A percentile compares a stretch with the other conserved stretches of the same genome.
Conservation (phyloP, 2,329 filamentous ascomycete genomes). For the Mycosphaerella sp. region DNA sequence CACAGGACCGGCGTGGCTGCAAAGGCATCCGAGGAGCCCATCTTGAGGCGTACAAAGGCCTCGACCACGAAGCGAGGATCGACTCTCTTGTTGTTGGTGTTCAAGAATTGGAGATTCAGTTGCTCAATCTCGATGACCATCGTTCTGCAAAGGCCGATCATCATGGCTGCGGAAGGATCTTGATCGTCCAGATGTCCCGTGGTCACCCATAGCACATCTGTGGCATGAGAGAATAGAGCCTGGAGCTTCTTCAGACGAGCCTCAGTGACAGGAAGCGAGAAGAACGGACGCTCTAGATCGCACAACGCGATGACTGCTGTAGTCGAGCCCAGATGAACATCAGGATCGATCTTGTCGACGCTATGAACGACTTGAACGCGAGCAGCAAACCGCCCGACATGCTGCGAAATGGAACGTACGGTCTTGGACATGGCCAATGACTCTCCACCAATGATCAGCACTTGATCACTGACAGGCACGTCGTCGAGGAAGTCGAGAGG, state of each 20-base stretch:
- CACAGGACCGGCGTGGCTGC: conserved; percentile 10
- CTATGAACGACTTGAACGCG: conserved; percentile 16
- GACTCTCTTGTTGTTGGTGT: conserved; percentile 8
- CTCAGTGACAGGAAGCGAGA: conserved; percentile 11
- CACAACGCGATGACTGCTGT: conserved; percentile 18
- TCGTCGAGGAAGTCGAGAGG: conserved; percentile 16
- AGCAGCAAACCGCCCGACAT: conserved; percentile 14
- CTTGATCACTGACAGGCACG: conserved; percentile 13
- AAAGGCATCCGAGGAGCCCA: conserved; percentile 12
- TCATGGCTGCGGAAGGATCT: conserved; percentile 14
- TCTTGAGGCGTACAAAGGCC: conserved; percentile 13
- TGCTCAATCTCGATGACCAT: conserved; percentile 16
- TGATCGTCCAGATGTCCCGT: conserved; percentile 14
- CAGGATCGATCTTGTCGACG: conserved; percentile 12
- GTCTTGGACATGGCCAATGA: conserved; percentile 16
- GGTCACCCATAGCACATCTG: conserved; percentile 17
- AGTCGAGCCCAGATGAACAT: conserved; percentile 3
- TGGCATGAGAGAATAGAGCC: conserved; percentile 12
- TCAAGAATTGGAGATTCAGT: conserved; percentile 18
- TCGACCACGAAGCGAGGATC: conserved; percentile 16
- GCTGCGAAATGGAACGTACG: conserved; percentile 12
- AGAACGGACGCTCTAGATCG: conserved; percentile 19
- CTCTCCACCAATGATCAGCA: conserved; percentile 18
- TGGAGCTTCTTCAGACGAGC: conserved; percentile 15
- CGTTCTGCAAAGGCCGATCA: conserved; percentile 19